Evolutionary conservation across 768 basidiomycete species (phyloP), one percentile per base, ranked within the genome.

Genomic region (Serendipita sp.): DNA sequence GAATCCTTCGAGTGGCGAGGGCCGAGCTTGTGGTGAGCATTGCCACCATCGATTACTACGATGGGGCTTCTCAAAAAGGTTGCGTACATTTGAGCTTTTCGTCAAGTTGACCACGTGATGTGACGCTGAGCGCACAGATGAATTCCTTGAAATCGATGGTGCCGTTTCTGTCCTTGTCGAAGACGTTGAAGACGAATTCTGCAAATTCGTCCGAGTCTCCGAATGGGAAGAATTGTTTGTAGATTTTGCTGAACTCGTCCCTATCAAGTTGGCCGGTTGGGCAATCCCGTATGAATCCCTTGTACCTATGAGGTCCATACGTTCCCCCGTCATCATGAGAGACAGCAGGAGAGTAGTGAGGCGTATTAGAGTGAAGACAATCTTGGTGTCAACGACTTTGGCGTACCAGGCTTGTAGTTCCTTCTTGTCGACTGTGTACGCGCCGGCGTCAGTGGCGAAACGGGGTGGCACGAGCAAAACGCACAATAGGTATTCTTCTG

Each of bases 191-290:
- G 70, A 99, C 95, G 69, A 95, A 94, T 74, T 97, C 90, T 42
- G 96, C 93, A 70, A 99, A 99, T 72, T 95, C 88, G 64, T 78
- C 83, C 5, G 96, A 95, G 73, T 99, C 95, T 65, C 96, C 96
- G 70, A 99, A 99, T 26, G 96, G 96, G 79, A 99, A 99, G 86
- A 99, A 99, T 74, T 98, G 96, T 72, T 93, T 92, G 81, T 98
- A 99, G 79, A 99, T 99, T 73, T 87, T 85, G 70, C 87, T 81
- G 76, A 99, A 99, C 72, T 94, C 94, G 62, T 82, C 78, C 79
- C 91, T 96, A 81, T 97, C 89, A 69, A 99, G 83, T 67, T 93
- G 89, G 43, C 96, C 96, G 3, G 91, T 88, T 1, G 96, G 96
- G 72, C 96, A 99, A 75, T 99, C 96, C 75, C 93, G 96, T 71